A percentile compares a stretch with the other conserved stretches of the same genome.
Evolutionary conservation across 306 rosid species (phyloP).

Genomic region (Casuarina cunninghamiana): DNA sequence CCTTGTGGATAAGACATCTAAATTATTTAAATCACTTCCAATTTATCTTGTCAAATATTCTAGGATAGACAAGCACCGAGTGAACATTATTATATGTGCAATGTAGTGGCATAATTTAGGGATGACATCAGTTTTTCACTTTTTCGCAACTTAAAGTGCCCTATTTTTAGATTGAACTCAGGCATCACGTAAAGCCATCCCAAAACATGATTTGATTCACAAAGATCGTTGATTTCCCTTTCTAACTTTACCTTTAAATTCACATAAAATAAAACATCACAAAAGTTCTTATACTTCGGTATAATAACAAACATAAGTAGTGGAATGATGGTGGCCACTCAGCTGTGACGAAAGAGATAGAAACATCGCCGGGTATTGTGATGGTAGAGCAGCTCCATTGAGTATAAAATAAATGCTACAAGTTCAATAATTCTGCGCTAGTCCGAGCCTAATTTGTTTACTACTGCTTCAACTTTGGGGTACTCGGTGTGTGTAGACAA

Average conservation of each 20-base stretch:
- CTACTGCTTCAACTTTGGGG: background rate
- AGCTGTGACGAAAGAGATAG: background rate
- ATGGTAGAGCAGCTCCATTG: background rate
- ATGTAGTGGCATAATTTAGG: background rate
- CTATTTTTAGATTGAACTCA: no score
- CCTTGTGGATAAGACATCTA: no score
- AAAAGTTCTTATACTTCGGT: background rate
- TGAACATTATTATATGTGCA: no score
- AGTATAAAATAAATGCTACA: background rate
- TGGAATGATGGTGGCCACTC: constrained; percentile 6
- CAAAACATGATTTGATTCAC: background rate
- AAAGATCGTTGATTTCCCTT: background rate
- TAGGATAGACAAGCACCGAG: no score
- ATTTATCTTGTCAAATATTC: no score
- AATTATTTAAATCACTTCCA: no score
- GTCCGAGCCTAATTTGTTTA: background rate
- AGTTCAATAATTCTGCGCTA: background rate
- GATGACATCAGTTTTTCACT: background rate
- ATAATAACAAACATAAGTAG: background rate
- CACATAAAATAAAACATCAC: background rate
- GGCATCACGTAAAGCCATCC: background rate
- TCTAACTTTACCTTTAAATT: background rate
- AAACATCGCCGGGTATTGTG: background rate
- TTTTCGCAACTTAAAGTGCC: background rate
- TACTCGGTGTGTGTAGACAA: background rate